Conservation (phyloP, 2,329 filamentous ascomycete genomes). For the Alternaria infectoria region DNA sequence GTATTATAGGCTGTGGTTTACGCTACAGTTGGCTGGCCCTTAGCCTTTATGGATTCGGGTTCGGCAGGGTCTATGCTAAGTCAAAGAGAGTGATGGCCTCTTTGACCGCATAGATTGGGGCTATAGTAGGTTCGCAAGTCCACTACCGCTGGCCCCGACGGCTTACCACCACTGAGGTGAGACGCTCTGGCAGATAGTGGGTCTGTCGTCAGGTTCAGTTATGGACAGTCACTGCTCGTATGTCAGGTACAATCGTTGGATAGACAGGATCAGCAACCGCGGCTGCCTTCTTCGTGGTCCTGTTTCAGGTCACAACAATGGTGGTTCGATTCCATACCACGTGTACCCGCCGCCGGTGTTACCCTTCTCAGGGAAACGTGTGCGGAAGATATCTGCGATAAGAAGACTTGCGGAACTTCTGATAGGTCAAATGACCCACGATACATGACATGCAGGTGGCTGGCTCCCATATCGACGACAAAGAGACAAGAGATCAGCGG, state of each 20-base stretch:
- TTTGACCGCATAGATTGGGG: not conserved
- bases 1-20: not conserved
- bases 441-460: not conserved
- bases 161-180: not conserved
- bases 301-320: not conserved
- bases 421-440: not conserved
- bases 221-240: not conserved
- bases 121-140: not conserved
- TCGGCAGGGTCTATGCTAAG: not conserved
- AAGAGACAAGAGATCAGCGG: not conserved
- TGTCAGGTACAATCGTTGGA: not conserved
- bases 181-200: not conserved
- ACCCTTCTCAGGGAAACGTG: not conserved
- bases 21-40: not conserved
- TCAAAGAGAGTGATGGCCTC: not conserved
- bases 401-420: not conserved
- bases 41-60: not conserved
- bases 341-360: not conserved
- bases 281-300: not conserved
- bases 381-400: not conserved
- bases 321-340: not conserved
- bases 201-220: not conserved
- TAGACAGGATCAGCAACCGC: not conserved
- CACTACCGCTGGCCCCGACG: not conserved
- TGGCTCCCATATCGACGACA: not conserved